Conservation (phyloP, 2,329 filamentous ascomycete genomes). For the Colletotrichum melonis region DNA sequence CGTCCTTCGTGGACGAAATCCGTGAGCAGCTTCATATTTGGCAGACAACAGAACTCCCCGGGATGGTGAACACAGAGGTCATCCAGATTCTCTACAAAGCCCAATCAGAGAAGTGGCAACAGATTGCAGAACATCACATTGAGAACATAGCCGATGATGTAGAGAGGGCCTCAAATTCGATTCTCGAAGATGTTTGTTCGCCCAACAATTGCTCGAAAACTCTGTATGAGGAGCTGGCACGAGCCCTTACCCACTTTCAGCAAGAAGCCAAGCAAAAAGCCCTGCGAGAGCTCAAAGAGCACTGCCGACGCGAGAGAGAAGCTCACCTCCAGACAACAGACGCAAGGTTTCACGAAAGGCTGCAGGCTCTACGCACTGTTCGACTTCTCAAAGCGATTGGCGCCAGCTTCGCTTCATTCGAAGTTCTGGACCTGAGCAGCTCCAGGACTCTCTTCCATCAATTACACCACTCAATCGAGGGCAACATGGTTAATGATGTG, state of each 20-base stretch:
- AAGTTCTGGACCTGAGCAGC: neutral
- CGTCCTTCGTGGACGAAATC: slow-evolving; percentile 39
- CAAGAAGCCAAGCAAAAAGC: slow-evolving; percentile 1
- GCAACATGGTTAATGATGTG: slow-evolving; percentile 47
- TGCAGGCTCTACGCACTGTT: slow-evolving; percentile 37
- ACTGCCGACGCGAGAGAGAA: slow-evolving; percentile 33
- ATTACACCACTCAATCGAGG: slow-evolving; percentile 36
- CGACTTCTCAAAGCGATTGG: slow-evolving; percentile 38
- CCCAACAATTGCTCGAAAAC: slow-evolving; percentile 9
- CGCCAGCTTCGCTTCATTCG: neutral
- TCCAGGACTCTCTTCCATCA: slow-evolving; percentile 20
- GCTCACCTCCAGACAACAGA: slow-evolving; percentile 40
- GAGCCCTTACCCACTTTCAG: neutral
- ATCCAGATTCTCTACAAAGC: slow-evolving; percentile 43
- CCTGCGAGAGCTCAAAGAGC: slow-evolving; percentile 2
- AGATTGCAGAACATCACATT: slow-evolving; percentile 42
- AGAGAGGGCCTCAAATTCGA: slow-evolving; percentile 27
- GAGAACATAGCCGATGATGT: slow-evolving; percentile 35
- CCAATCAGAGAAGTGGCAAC: slow-evolving; percentile 47
- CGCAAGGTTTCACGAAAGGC: slow-evolving; percentile 37
- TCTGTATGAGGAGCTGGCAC: slow-evolving; percentile 35
- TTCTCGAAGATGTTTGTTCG: slow-evolving; percentile 38
- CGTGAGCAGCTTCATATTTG: slow-evolving; percentile 40
- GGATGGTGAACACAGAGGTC: slow-evolving; percentile 46
- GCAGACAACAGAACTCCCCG: slow-evolving; percentile 45